Base-by-base conservation (phyloP, 2,329 filamentous ascomycete species). In the Ceratocystis cacaofunesta region DNA sequence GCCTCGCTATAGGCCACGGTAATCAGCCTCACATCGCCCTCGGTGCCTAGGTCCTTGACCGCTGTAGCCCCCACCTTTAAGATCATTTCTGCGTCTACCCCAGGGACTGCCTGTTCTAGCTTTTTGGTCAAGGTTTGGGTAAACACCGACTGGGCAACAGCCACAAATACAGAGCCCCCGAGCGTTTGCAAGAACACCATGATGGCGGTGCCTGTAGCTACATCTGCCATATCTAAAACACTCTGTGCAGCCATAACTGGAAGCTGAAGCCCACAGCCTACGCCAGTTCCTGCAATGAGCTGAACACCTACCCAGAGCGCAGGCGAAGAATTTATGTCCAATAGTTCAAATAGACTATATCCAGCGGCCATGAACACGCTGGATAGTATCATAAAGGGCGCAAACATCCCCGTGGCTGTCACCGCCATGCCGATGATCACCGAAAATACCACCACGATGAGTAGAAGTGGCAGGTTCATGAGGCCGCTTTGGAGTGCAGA, bases 101-200 rank as follows among this genome's bases (percentile, higher is more conserved):
- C 52, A 19, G 46, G 60, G 28, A 50, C 61, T 15, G 19, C 44
- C n/a, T 44, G 19, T 17, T 60, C 15, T 22, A 68, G 28, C 41
- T 28, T 50, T 6, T 15, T 43, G 2, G 43, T 52, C 12, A 68
- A 43, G 1, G 58, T 44, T 44, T 66, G 61, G 2, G 36, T 41
- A 61, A 84, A 81, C 17, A 83, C 75, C 65, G 77, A 78, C 68
- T 83, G 76, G 0, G 74, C 80, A 28, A 81, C 75, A 2, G 77
- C 77, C 32, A 84, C 76, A 67, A 83, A 83, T 0, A 84, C 70
- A 5, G 77, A 73, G 4, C 76, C 76, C 30, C 76, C 77, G 0
- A 80, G 70, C 0, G 74, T 75, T 69, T 79, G 77, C 17, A 71
- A 65, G 68, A 82, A 81, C 50, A 81, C 74, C 44, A 79, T 74